Evolutionary conservation across 768 basidiomycete genomes (phyloP).

Genomic region (Russula earlei): DNA sequence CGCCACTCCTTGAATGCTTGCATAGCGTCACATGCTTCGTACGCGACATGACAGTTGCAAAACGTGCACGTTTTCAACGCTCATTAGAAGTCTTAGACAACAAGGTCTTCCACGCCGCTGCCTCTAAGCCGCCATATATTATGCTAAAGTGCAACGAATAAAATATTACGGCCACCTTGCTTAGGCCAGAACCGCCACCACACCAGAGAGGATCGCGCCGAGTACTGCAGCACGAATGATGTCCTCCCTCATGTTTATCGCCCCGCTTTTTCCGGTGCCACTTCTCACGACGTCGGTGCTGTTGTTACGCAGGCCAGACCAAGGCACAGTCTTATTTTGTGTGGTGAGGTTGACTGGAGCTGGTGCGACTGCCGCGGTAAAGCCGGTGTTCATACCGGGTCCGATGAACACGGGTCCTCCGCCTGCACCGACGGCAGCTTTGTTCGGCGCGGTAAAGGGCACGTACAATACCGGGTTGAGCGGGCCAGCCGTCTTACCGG

Average conservation of each 20-base stretch:
- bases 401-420: conserved; percentile 34
- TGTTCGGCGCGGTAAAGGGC: conserved; percentile 39
- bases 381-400: conserved; percentile 26
- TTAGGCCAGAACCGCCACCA: neutral
- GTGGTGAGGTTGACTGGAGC: conserved; percentile 35
- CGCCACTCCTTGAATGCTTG: too few relatives aligned
- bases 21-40: too few relatives aligned
- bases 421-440: conserved; percentile 32
- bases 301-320: neutral
- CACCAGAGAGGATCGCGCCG: neutral
- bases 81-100: too few relatives aligned
- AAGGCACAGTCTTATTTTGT: conserved; percentile 21
- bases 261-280: neutral
- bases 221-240: neutral
- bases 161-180: neutral
- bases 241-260: neutral
- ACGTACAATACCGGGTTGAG: conserved; percentile 33
- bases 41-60: too few relatives aligned
- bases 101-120: too few relatives aligned
- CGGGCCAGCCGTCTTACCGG: conserved; percentile 35
- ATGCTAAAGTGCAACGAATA: neutral
- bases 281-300: neutral
- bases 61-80: too few relatives aligned
- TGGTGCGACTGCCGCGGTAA: conserved; percentile 24
- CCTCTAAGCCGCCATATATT: neutral